Conservation (phyloP, 164 flowering plant genomes). For the Magnolia sinica region DNA sequence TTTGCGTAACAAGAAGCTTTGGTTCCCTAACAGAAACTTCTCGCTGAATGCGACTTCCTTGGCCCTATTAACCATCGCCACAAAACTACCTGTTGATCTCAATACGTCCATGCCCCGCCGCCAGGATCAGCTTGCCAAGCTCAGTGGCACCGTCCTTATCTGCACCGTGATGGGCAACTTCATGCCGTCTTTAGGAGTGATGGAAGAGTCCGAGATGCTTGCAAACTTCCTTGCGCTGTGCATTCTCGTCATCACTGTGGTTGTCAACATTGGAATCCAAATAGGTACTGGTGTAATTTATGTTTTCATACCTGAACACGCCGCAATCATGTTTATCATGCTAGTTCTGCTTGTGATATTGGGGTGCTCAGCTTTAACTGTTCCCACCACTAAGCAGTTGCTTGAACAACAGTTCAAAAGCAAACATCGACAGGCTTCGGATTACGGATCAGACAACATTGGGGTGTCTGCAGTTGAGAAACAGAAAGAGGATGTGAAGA, state of each 20-base stretch:
- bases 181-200: conserved; percentile 9
- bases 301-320: conserved; percentile 15
- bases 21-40: conserved; percentile 13
- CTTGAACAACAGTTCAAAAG: not conserved
- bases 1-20: not conserved
- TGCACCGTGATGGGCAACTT: conserved; percentile 4
- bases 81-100: conserved; percentile 11
- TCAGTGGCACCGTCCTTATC: conserved; percentile 11
- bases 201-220: conserved; percentile 1
- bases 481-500: conserved; percentile 36
- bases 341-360: conserved; percentile 7
- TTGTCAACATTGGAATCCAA: conserved; percentile 14
- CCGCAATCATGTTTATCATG: conserved; percentile 7
- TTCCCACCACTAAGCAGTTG: conserved; percentile 5
- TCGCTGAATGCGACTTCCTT: conserved; percentile 9
- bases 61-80: conserved; percentile 7
- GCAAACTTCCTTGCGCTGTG: conserved; percentile 4
- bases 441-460: not conserved
- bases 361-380: conserved; percentile 7
- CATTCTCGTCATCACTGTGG: conserved; percentile 10
- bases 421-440: not conserved
- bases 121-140: conserved; percentile 17
- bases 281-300: conserved; percentile 18
- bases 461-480: conserved; percentile 14
- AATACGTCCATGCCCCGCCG: conserved; percentile 12